Evolutionary conservation across 352 stramenopile genomes (phyloP).

Genomic region (Pythium oligandrum): DNA sequence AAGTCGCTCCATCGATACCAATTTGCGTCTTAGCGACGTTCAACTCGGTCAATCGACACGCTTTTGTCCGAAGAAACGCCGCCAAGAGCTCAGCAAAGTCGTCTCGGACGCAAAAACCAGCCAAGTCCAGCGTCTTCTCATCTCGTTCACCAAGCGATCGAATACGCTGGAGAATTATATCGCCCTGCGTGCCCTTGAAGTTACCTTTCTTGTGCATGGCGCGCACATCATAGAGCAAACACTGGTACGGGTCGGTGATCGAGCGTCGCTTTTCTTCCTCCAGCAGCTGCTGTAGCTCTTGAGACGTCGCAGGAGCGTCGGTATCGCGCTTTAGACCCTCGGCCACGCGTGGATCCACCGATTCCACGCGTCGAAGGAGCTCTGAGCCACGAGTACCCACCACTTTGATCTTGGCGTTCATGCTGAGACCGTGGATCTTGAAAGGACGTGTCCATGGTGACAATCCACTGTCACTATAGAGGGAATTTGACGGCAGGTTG

Average conservation of each 20-base stretch:
- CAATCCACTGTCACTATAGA: constrained; percentile 4
- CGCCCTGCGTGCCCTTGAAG: constrained; percentile 57
- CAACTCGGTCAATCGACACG: constrained; percentile 37
- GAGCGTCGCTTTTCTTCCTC: constrained; percentile 56
- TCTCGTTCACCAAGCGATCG: constrained; percentile 30
- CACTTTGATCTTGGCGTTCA: constrained; percentile 26
- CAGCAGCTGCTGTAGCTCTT: constrained; percentile 42
- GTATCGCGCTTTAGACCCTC: constrained; percentile 42
- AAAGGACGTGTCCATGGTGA: constrained; percentile 5
- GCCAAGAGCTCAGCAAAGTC: constrained; percentile 51
- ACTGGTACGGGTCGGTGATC: constrained; percentile 61
- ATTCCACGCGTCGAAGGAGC: constrained; percentile 36
- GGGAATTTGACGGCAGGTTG: neutral
- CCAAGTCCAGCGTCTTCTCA: constrained; percentile 41
- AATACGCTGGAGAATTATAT: constrained; percentile 49
- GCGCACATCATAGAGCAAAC: constrained; percentile 62
- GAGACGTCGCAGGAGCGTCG: constrained; percentile 2
- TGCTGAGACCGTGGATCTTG: constrained; percentile 14
- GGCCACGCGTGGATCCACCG: constrained; percentile 51
- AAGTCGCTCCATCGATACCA: constrained; percentile 32
- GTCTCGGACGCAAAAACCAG: constrained; percentile 50
- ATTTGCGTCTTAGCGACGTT: constrained; percentile 53
- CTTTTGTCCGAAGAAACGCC: constrained; percentile 46
- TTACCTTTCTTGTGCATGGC: constrained; percentile 54
- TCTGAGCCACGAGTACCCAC: constrained; percentile 36